phyloP scores from a whole-genome alignment of 2,329 filamentous ascomycete genomes.

The Penicillium aurantiogriseum region DNA sequence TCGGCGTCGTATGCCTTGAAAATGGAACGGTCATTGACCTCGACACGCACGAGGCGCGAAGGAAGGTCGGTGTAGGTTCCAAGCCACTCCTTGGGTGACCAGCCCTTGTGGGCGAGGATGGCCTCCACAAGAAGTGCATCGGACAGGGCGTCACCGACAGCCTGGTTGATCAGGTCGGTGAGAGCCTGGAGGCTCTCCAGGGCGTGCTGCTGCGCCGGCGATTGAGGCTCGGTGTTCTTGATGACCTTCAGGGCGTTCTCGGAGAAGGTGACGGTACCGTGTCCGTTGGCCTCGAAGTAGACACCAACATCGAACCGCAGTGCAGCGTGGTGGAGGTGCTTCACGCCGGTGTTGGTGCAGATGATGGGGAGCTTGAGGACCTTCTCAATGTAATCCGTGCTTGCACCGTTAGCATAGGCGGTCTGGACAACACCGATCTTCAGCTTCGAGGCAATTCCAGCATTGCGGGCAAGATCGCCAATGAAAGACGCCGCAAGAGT shows the following conservation, averaged over 20 bases:
- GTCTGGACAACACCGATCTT: conserved; percentile 96
- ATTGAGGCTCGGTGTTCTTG: conserved; percentile 76
- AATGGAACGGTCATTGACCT: conserved; percentile 80
- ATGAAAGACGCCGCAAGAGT: conserved; percentile 93
- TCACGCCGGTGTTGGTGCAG: conserved; percentile 93
- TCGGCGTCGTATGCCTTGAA: conserved; percentile 94
- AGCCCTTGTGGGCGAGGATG: conserved; percentile 91
- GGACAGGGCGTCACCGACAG: conserved; percentile 91
- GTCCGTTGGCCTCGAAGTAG: conserved; percentile 98
- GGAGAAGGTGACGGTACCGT: conserved; percentile 95
- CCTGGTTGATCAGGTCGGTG: conserved; percentile 94
- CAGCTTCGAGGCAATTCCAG: conserved; percentile 74
- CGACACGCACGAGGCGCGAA: conserved; percentile 89
- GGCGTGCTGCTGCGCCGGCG: conserved; percentile 85
- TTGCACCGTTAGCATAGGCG: conserved; percentile 94
- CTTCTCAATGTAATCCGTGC: conserved; percentile 87
- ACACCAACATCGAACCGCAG: conserved; percentile 92
- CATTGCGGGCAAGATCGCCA: conserved; percentile 77
- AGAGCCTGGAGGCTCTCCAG: conserved; percentile 80
- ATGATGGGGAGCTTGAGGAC: conserved; percentile 84
- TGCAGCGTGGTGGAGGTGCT: conserved; percentile 96
- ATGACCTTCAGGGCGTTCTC: conserved; percentile 77
- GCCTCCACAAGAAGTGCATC: conserved; percentile 96
- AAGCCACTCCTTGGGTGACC: conserved; percentile 88
- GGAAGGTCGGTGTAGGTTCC: conserved; percentile 90